Evolutionary conservation across 495 filamentous ascomycete species (phyloP).

Genomic region (Aspergillus nanangensis): DNA sequence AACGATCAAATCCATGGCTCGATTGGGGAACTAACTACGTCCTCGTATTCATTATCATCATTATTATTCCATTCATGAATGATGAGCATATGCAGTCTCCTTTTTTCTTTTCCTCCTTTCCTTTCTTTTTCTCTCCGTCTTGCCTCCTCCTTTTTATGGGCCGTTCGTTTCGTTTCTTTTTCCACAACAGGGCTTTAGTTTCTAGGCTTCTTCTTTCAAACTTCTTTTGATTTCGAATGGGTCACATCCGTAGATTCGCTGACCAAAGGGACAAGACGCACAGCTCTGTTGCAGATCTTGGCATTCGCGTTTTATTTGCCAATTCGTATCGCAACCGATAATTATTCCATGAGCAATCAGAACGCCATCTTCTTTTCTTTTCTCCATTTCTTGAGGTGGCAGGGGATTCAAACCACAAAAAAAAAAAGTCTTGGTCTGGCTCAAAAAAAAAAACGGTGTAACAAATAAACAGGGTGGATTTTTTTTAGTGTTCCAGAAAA

Average conservation of each 20-base stretch:
- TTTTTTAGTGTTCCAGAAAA: conserved; percentile 11
- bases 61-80: no score
- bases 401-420: no score
- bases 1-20: not conserved
- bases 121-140: not conserved
- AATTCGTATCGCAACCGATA: not conserved
- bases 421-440: conserved; percentile 1
- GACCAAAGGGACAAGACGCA: not conserved
- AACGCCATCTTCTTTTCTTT: no score
- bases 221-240: conserved; percentile 1
- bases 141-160: not conserved
- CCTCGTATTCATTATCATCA: no score
- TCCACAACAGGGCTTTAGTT: not conserved
- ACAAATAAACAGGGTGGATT: conserved; percentile 5
- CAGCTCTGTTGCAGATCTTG: not conserved
- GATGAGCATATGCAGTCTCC: no score
- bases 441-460: conserved; percentile 6
- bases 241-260: not conserved
- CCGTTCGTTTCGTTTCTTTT: not conserved
- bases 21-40: not conserved
- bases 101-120: no score
- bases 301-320: not conserved
- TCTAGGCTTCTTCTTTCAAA: conserved; percentile 4
- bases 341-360: not conserved
- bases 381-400: no score